A percentile compares a stretch with the other conserved stretches of the same genome.
Conservation (phyloP, 257 asterid species). For the Mentha longifolia region DNA sequence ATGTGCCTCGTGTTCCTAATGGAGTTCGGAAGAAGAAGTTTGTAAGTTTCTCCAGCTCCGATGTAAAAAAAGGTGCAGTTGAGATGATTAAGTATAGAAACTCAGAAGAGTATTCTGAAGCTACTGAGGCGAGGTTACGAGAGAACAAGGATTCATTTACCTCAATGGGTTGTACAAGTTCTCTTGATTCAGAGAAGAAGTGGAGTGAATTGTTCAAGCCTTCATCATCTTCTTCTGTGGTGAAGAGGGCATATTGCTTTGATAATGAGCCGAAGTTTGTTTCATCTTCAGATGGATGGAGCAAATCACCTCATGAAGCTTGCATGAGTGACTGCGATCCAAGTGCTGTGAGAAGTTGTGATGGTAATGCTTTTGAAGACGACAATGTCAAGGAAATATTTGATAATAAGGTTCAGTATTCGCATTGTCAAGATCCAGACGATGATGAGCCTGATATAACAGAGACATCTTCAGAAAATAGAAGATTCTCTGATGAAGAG, state of each 20-base stretch:
- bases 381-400: slow-evolving; percentile 24
- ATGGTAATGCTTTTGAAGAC: slow-evolving; percentile 22
- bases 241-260: not conserved
- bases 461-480: slow-evolving; percentile 18
- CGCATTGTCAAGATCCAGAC: slow-evolving; percentile 33
- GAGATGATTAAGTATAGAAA: slow-evolving; percentile 11
- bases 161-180: slow-evolving; percentile 15
- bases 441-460: not conserved
- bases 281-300: slow-evolving; percentile 35
- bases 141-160: slow-evolving; percentile 34
- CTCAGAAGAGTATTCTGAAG: slow-evolving; percentile 24
- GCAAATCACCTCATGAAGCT: slow-evolving; percentile 34
- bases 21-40: not conserved
- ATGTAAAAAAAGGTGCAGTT: slow-evolving; percentile 19
- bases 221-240: not conserved
- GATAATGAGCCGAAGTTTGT: slow-evolving; percentile 31
- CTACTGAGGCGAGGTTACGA: slow-evolving; percentile 6
- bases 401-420: slow-evolving; percentile 17
- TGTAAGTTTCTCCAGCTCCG: slow-evolving; percentile 27
- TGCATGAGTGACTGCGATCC: too few species aligned
- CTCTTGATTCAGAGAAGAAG: slow-evolving; percentile 27
- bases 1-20: slow-evolving; percentile 30
- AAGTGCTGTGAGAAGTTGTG: slow-evolving; percentile 31
- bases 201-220: slow-evolving; percentile 9
- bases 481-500: not conserved